Evolutionary conservation across 176 grass and related monocot species (phyloP), one percentile per base, ranked within the genome.

Genomic region (Musa schizocarpa): DNA sequence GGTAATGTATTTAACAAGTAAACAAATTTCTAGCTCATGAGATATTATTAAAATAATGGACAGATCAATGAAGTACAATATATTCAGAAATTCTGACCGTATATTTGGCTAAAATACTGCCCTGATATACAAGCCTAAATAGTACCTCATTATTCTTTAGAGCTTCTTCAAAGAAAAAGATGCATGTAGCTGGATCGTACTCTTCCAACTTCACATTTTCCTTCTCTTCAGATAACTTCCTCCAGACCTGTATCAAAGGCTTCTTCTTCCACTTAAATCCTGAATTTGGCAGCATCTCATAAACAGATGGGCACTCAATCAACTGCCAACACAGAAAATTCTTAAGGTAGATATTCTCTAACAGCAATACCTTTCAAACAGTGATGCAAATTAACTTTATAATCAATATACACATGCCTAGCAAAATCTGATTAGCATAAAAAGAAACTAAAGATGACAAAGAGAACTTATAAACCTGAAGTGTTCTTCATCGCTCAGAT

Each of bases 101-200:
- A 19, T 8, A 17, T 61, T 61, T 61, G 1, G 57, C 57, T 61
- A 16, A 68, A 68, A 69, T 69, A 69, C 4, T 13, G 20, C 4
- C 67, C 26, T 12, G 0, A 17, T 59, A 76, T 63, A 50, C 14
- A 76, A 12, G 71, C 9, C 3, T n/a, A 73, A 71, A 26, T 0
- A n/a, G 7, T 81, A 97, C 93, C 93, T 93, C 88, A 57, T 97
- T 97, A 81, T 93, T 83, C 69, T 69, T 76, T 76, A 97, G 84
- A 88, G 90, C 90, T 93, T 88, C 89, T 84, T 97, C 72, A 83
- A 97, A 97, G n/a, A 97, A 76, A 76, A 90, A 90, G 63, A 84
- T 68, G 72, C 86, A 97, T 24, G 85, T 50, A 29, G 82, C 85
- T 53, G 71, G 22, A 79, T 97, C 85, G 78, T 90, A 97, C 12